Percentiles rank a stretch among this genome's conserved stretches.
Conservation (phyloP, 768 basidiomycete species). For the Termitomyces sp. region DNA sequence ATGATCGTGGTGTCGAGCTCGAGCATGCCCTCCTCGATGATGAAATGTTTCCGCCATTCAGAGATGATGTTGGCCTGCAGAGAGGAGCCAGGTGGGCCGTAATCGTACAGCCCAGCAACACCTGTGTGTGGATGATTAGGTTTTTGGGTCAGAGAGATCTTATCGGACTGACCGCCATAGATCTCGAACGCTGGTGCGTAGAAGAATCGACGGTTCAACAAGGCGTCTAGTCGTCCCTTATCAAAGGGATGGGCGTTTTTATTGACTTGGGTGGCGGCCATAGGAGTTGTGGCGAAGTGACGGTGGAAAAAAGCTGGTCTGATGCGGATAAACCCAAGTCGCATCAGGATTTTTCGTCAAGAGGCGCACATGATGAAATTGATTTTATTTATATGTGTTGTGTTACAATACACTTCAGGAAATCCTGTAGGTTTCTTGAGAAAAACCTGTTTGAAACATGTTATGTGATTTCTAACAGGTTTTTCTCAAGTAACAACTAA, state of each 20-base stretch:
- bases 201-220: constrained; percentile 91
- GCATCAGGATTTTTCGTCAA: too few species aligned
- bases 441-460: too few species aligned
- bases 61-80: constrained; percentile 95
- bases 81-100: constrained; percentile 93
- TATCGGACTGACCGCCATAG: constrained; percentile 76
- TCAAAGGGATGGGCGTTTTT: constrained; percentile 87
- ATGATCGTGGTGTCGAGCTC: constrained; percentile 98
- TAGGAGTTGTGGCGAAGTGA: constrained; percentile 12
- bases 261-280: constrained; percentile 46
- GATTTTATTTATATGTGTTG: too few species aligned
- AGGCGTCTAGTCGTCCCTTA: constrained; percentile 77
- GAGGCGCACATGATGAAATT: too few species aligned
- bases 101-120: constrained; percentile 96
- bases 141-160: neutral
- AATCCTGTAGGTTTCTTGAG: too few species aligned
- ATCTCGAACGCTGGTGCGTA: constrained; percentile 98
- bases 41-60: constrained; percentile 97
- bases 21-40: constrained; percentile 97
- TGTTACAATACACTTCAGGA: too few species aligned
- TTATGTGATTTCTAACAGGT: too few species aligned
- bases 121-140: constrained; percentile 41
- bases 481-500: too few species aligned
- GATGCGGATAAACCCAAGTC: constrained; percentile 18
- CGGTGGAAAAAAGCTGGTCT: constrained; percentile 12